Evolutionary conservation across 768 basidiomycete species (phyloP), one percentile per base, ranked within the genome.

Genomic region (Lactarius sanguifluus): DNA sequence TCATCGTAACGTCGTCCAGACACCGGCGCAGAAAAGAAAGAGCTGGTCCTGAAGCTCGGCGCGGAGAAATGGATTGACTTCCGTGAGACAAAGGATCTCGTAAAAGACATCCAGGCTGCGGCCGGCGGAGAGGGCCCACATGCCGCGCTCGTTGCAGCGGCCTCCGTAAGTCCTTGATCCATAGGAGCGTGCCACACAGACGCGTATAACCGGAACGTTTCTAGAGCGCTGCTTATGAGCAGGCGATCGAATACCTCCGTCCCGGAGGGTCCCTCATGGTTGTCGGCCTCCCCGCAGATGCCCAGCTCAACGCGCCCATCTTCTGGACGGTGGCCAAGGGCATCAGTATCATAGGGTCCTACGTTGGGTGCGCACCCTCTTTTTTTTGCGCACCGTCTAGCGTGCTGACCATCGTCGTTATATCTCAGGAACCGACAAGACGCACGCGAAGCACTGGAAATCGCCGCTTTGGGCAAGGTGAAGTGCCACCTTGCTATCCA

Each of bases 51-150:
- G 65, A 74, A 80, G 12, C 84, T 92, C 57, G 91, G 92, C 32
- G 89, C 88, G 0, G 89, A 92, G 71, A 81, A 81, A 66, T 88
- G 86, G 85, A 81, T 96, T 67, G 94, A 96, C 77, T 96, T 91
- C 79, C 83, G 80, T 64, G 78, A 84, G 72, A 81, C 81, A 12
- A 83, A 86, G 71, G 83, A 93, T 70, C 78, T 92, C 61, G 85
- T 89, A 57, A 77, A 74, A 28, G 87, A 86, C 16, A 83, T 95
- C 71, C 82, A 83, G 74, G 82, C 77, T 4, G 82, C 83, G 0
- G 87, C 87, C 0, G 86, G 76, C 34, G 92, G 91, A 9, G 72
- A 77, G 7, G 94, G 94, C 25, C 86, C 94, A 1, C 92, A 95
- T 74, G 82, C 85, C 1, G 81, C 86, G 0, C 72, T 91, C 57